Conservation (phyloP, 352 stramenopile species). For the Globisporangium megalacanthum region DNA sequence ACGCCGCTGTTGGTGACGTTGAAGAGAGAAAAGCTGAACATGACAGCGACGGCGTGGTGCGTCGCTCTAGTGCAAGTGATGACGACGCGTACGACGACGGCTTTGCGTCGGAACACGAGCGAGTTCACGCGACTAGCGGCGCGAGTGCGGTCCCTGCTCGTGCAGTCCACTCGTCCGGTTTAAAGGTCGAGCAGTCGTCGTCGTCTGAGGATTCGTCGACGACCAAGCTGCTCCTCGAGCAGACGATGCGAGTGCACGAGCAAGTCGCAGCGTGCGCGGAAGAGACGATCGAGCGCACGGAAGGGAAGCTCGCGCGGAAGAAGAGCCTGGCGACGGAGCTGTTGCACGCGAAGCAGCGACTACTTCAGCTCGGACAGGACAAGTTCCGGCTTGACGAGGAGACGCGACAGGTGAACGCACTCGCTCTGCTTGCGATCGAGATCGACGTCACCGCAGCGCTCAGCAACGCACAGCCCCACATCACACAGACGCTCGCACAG, state of each 20-base stretch:
- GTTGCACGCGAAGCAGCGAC: constrained; percentile 26
- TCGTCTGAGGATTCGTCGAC: constrained; percentile 53
- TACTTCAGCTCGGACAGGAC: constrained; percentile 26
- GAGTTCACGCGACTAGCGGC: not conserved
- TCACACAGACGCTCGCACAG: constrained; percentile 19
- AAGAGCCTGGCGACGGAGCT: constrained; percentile 35
- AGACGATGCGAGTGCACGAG: constrained; percentile 18
- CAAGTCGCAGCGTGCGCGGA: constrained; percentile 2
- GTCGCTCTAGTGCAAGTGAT: not conserved
- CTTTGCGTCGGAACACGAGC: not conserved
- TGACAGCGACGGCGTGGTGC: constrained; percentile 2
- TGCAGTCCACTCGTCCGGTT: not conserved
- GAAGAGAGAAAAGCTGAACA: not conserved
- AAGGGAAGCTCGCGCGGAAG: constrained; percentile 34
- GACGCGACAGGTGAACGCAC: constrained; percentile 28
- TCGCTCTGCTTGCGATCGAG: constrained; percentile 32
- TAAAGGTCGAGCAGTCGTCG: constrained; percentile 15
- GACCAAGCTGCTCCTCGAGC: constrained; percentile 36
- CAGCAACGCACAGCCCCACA: constrained; percentile 18
- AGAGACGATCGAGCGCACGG: not conserved
- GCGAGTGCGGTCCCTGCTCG: not conserved
- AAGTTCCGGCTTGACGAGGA: constrained; percentile 34
- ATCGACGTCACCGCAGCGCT: constrained; percentile 29
- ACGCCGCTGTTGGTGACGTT: not conserved
- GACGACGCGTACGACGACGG: not conserved